A percentile compares a stretch with the other conserved stretches of the same genome.
Conservation (phyloP, 495 filamentous ascomycete genomes). For the Annulohypoxylon moriforme region DNA sequence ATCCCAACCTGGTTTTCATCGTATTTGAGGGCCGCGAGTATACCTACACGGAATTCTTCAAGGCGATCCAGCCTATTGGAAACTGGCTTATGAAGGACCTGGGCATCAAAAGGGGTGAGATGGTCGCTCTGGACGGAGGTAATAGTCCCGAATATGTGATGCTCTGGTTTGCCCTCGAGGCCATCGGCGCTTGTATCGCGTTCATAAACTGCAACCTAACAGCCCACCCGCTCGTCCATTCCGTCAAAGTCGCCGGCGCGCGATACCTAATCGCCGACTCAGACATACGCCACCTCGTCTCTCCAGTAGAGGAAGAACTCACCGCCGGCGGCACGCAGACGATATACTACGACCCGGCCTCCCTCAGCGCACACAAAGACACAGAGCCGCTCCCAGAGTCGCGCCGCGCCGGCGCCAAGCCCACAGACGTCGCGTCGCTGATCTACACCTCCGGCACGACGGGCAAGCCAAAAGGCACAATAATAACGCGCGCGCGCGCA, state of each 20-base stretch:
- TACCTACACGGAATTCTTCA: slow-evolving; percentile 50
- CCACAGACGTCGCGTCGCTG: slow-evolving; percentile 15
- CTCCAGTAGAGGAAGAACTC: slow-evolving; percentile 46
- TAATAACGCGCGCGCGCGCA: slow-evolving; percentile 43
- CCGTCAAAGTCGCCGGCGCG: slow-evolving; percentile 48
- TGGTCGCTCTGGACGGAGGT: slow-evolving; percentile 52
- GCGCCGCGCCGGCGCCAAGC: slow-evolving; percentile 26
- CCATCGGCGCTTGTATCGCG: slow-evolving; percentile 55
- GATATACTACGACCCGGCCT: slow-evolving; percentile 44
- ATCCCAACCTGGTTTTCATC: slow-evolving; percentile 43
- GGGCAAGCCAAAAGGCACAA: slow-evolving; percentile 62
- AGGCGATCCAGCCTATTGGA: slow-evolving; percentile 46
- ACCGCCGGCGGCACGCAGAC: slow-evolving; percentile 36
- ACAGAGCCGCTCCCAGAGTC: slow-evolving; percentile 34
- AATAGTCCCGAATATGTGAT: slow-evolving; percentile 56
- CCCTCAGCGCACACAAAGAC: slow-evolving; percentile 32
- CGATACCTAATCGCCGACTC: slow-evolving; percentile 50
- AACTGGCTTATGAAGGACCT: slow-evolving; percentile 57
- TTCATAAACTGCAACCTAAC: slow-evolving; percentile 60
- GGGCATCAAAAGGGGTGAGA: slow-evolving; percentile 51
- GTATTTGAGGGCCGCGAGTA: slow-evolving; percentile 53
- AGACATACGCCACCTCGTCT: slow-evolving; percentile 45
- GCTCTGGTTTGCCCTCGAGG: slow-evolving; percentile 60
- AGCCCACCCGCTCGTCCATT: slow-evolving; percentile 46
- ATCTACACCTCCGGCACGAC: slow-evolving; percentile 60